phyloP scores from a whole-genome alignment of 192 early-diverging fungal genomes.

The Coemansia sp. region DNA sequence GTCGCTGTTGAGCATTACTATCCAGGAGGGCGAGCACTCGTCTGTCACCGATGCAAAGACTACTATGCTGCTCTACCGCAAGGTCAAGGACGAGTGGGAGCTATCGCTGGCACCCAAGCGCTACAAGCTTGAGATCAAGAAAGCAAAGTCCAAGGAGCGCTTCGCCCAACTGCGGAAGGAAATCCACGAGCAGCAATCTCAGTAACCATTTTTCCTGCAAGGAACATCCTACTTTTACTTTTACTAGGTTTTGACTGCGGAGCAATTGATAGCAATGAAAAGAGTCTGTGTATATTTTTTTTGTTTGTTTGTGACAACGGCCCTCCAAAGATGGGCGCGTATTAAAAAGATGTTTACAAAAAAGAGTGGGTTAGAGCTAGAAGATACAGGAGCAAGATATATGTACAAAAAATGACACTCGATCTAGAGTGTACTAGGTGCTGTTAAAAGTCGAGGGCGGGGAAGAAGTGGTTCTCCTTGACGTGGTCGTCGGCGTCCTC shows the following conservation, averaged over 20 bases:
- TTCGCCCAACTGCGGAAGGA: slow-evolving; percentile 47
- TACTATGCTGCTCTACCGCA: slow-evolving; percentile 88
- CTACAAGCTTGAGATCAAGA: slow-evolving; percentile 38
- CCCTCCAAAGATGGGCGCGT: not conserved
- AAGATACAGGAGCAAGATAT: slow-evolving; percentile 8
- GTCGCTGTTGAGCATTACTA: slow-evolving; percentile 73
- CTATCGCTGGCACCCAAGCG: slow-evolving; percentile 33
- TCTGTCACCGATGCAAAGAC: slow-evolving; percentile 90
- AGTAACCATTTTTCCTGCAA: slow-evolving; percentile 5
- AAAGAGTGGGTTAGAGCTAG: not conserved
- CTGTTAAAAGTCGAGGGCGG: slow-evolving; percentile 38
- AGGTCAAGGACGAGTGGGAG: slow-evolving; percentile 87
- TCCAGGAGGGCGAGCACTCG: slow-evolving; percentile 88
- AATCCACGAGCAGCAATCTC: slow-evolving; percentile 25
- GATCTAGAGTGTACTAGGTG: not conserved
- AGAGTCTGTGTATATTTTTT: slow-evolving; percentile 5
- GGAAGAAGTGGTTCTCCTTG: slow-evolving; percentile 55
- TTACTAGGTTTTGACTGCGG: not conserved
- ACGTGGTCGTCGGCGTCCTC: slow-evolving; percentile 47
- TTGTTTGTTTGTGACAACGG: not conserved
- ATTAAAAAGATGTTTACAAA: slow-evolving; percentile 9
- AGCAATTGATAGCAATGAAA: not conserved
- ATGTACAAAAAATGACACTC: not conserved
- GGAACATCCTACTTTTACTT: not conserved
- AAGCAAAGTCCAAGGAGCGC: slow-evolving; percentile 43